Percentiles rank a stretch among this genome's conserved stretches.
Evolutionary conservation across 768 basidiomycete species (phyloP).

Genomic region (Lentinus tigrinus): DNA sequence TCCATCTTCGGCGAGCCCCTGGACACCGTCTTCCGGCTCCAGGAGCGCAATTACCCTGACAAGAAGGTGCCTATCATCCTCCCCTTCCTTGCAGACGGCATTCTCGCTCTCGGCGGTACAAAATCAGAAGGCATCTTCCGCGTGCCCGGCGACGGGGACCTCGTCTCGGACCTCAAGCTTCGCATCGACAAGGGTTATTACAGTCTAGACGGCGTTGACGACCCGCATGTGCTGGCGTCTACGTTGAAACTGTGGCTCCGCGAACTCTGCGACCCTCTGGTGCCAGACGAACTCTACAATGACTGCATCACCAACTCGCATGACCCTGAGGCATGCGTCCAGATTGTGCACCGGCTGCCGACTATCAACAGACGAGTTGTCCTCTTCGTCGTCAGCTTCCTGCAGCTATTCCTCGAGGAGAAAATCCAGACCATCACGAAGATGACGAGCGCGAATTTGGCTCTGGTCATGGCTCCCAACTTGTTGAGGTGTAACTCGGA

Average conservation of each 20-base stretch:
- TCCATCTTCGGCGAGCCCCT: conserved; percentile 92
- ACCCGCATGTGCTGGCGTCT: conserved; percentile 87
- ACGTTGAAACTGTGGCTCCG: conserved; percentile 92
- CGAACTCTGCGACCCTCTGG: conserved; percentile 88
- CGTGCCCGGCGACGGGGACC: conserved; percentile 87
- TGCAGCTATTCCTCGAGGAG: conserved; percentile 85
- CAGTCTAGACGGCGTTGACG: conserved; percentile 84
- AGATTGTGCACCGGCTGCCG: conserved; percentile 75
- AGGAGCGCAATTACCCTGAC: conserved; percentile 82
- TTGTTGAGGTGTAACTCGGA: conserved; percentile 83
- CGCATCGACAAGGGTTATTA: conserved; percentile 92
- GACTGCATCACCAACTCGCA: conserved; percentile 74
- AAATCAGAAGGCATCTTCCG: conserved; percentile 91
- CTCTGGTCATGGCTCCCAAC: conserved; percentile 92
- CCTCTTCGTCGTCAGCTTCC: conserved; percentile 85
- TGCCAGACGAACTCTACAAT: conserved; percentile 90
- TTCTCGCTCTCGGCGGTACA: conserved; percentile 83
- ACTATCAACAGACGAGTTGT: conserved; percentile 85
- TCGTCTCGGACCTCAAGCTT: conserved; percentile 83
- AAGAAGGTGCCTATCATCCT: conserved; percentile 90
- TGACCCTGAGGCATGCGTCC: conserved; percentile 67
- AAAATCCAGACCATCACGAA: conserved; percentile 72
- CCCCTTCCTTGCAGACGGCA: conserved; percentile 90
- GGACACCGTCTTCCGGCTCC: conserved; percentile 78
- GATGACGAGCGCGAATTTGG: conserved; percentile 88